Evolutionary conservation across 2,329 filamentous ascomycete species (phyloP).

Genomic region (Orbilia oligospora): DNA sequence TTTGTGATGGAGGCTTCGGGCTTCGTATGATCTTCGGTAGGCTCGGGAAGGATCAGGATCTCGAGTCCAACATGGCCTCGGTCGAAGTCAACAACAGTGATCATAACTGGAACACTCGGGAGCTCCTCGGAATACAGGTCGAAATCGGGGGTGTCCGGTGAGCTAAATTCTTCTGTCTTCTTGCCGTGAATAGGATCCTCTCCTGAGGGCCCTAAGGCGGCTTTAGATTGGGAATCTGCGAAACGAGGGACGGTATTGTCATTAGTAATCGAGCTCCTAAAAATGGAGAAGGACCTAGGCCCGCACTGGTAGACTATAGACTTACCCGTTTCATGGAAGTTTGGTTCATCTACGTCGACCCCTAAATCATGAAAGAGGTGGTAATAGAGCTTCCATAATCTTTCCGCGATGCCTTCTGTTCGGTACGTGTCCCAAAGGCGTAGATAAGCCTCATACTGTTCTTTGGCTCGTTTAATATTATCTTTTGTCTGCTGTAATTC

Average conservation of each 20-base stretch:
- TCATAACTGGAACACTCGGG: neutral
- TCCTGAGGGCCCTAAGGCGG: neutral
- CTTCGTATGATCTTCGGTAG: slow-evolving; percentile 14
- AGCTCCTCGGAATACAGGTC: neutral
- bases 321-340: no score
- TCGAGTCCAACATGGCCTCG: slow-evolving; percentile 34
- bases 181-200: neutral
- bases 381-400: no score
- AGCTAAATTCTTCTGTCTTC: neutral
- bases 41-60: slow-evolving; percentile 49
- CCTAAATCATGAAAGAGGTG: no score
- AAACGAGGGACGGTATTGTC: neutral
- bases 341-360: no score
- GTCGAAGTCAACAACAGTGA: slow-evolving; percentile 45
- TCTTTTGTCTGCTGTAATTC: no score
- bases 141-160: neutral
- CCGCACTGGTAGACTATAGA: no score
- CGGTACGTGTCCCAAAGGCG: no score
- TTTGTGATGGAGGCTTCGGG: slow-evolving; percentile 15
- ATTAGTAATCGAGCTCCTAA: no score
- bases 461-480: no score
- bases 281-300: no score
- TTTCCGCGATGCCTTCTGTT: no score
- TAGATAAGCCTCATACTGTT: no score
- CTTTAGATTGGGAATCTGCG: neutral